These are phyloP conservation scores for Kluyveromyces starmeri DNA, from an alignment of 805 yeast genomes.

Conservation along the genomic window DNA sequence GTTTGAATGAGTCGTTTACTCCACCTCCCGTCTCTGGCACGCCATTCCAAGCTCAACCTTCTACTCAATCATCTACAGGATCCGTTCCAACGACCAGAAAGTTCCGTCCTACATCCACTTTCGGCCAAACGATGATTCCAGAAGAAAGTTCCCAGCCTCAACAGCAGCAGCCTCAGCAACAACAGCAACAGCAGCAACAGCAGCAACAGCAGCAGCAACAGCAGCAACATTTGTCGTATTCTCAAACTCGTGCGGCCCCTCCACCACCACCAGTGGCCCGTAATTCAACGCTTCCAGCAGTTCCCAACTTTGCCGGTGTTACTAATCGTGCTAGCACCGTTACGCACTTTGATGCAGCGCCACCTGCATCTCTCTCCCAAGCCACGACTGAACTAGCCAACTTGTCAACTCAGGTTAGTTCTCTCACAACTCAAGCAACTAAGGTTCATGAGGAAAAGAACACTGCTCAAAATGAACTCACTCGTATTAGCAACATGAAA, in stretches of 20 bases:
- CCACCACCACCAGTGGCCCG: slow-evolving; percentile 11
- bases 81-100: slow-evolving; percentile 25
- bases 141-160: slow-evolving; percentile 22
- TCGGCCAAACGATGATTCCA: slow-evolving; percentile 64
- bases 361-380: slow-evolving; percentile 59
- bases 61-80: slow-evolving; percentile 2
- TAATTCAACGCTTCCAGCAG: slow-evolving; percentile 20
- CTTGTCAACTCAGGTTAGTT: slow-evolving; percentile 72
- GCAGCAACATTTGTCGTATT: slow-evolving; percentile 40
- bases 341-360: slow-evolving; percentile 45
- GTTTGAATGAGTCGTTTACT: slow-evolving; percentile 45
- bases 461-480: slow-evolving; percentile 68
- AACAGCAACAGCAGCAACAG: slow-evolving; percentile 3
- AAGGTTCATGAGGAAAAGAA: slow-evolving; percentile 59
- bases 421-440: slow-evolving; percentile 67
- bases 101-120: slow-evolving; percentile 76
- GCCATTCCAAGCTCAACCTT: slow-evolving; percentile 25
- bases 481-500: slow-evolving; percentile 57
- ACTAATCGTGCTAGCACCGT: slow-evolving; percentile 11
- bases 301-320: slow-evolving; percentile 26
- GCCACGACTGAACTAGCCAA: slow-evolving; percentile 85
- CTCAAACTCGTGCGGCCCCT: slow-evolving; percentile 34
- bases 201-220: slow-evolving; percentile 11
- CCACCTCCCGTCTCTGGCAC: slow-evolving; percentile 23
- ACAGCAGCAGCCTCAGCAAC: slow-evolving; percentile 10